phyloP scores from a whole-genome alignment of 2,329 filamentous ascomycete genomes.

The Cercospora citrullina region DNA sequence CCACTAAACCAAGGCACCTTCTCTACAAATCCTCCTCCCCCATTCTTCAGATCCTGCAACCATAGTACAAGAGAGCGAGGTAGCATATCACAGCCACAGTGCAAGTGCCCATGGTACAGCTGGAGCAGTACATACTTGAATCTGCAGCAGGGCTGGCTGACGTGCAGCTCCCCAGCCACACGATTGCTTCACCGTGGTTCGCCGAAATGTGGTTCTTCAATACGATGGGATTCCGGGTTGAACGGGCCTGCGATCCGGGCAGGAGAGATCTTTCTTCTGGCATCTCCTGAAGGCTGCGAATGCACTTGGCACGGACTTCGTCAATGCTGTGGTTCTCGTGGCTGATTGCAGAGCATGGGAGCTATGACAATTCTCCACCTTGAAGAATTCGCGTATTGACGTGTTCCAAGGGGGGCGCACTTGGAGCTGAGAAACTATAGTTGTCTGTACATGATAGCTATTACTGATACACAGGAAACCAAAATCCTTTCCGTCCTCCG shows the following conservation, averaged over 20 bases:
- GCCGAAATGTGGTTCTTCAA: background rate
- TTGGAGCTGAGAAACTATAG: background rate
- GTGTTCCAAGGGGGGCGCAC: background rate
- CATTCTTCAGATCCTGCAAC: too few relatives aligned
- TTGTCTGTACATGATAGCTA: background rate
- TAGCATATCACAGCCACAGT: background rate
- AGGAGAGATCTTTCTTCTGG: background rate
- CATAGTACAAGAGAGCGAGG: too few relatives aligned
- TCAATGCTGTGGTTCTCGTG: background rate
- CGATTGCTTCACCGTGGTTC: background rate
- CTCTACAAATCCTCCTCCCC: too few relatives aligned
- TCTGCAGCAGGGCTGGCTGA: background rate
- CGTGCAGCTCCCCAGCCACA: background rate
- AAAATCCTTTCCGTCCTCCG: background rate
- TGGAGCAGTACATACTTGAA: background rate
- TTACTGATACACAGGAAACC: conserved; percentile 9
- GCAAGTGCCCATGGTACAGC: background rate
- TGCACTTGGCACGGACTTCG: background rate
- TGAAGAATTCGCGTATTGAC: background rate
- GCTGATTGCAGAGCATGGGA: background rate
- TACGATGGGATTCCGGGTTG: background rate
- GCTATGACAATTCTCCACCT: background rate
- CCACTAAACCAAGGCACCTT: too few relatives aligned
- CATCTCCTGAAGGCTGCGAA: background rate
- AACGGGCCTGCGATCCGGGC: background rate